These are phyloP conservation scores for Aspergillus mulundensis DNA, from an alignment of 495 filamentous ascomycete species.

Conservation along the genomic window DNA sequence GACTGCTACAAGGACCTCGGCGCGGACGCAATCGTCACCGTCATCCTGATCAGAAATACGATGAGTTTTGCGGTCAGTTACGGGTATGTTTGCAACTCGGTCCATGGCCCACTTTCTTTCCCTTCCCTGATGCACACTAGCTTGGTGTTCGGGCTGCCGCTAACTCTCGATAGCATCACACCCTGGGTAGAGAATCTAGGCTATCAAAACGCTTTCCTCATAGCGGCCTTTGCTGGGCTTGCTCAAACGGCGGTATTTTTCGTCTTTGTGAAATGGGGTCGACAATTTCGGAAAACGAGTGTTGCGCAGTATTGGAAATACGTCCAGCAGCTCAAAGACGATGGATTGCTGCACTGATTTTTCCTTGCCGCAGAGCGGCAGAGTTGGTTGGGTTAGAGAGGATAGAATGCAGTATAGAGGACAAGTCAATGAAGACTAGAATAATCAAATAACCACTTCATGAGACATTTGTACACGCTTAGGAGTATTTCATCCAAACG, in stretches of 20 bases:
- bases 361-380: not conserved
- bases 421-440: not conserved
- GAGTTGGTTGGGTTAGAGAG: not conserved
- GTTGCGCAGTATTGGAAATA: not conserved
- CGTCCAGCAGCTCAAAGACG: not conserved
- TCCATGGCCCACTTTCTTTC: not conserved
- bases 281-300: not conserved
- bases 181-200: conserved; percentile 59
- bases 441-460: not conserved
- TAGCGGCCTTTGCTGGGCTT: conserved; percentile 55
- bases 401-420: not conserved
- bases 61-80: conserved; percentile 59
- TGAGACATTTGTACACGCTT: not conserved
- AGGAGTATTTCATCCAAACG: conserved; percentile 61
- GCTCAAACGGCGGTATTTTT: conserved; percentile 49
- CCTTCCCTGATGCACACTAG: too few relatives aligned
- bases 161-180: conserved; percentile 47
- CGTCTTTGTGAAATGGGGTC: conserved; percentile 42
- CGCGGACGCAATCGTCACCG: conserved; percentile 56
- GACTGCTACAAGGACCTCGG: conserved; percentile 60
- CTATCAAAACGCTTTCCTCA: conserved; percentile 59
- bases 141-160: too few relatives aligned
- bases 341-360: not conserved
- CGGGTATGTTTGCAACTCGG: conserved; percentile 30
- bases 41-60: conserved; percentile 62